Evolutionary conservation across 2,329 filamentous ascomycete species (phyloP).

Genomic region (Phialophora verrucosa): DNA sequence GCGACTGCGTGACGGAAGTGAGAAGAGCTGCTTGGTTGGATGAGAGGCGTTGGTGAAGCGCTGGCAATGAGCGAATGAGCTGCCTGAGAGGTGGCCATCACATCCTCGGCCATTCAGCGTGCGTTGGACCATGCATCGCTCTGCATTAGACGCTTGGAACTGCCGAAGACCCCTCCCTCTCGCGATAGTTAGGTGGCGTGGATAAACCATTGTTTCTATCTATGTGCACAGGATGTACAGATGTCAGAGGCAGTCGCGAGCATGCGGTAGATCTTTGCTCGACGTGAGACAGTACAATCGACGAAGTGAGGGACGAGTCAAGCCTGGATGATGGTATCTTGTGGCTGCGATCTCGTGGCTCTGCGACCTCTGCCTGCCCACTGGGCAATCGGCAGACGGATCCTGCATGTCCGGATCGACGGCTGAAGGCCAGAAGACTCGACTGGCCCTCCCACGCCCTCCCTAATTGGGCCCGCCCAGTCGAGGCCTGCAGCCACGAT

Average conservation of each 20-base stretch:
- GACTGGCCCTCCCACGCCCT: background rate
- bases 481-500: background rate
- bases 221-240: background rate
- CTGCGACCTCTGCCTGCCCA: background rate
- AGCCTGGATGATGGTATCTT: background rate
- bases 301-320: background rate
- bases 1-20: slow-evolving; percentile 12
- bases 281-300: background rate
- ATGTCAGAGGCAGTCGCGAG: background rate
- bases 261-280: background rate
- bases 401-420: background rate
- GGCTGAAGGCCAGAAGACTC: background rate
- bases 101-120: slow-evolving; percentile 12
- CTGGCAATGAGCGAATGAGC: slow-evolving; percentile 25
- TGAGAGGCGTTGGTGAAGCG: slow-evolving; percentile 23
- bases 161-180: background rate
- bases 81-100: slow-evolving; percentile 6
- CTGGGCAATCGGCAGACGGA: too few species aligned
- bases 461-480: background rate
- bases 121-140: background rate
- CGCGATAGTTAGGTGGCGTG: background rate
- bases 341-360: background rate
- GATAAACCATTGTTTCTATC: slow-evolving; percentile 1
- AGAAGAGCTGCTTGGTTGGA: slow-evolving; percentile 24
- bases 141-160: slow-evolving; percentile 14